phyloP scores from a whole-genome alignment of 2,329 filamentous ascomycete species.

The Chrysoporthe deuterocubensis region DNA sequence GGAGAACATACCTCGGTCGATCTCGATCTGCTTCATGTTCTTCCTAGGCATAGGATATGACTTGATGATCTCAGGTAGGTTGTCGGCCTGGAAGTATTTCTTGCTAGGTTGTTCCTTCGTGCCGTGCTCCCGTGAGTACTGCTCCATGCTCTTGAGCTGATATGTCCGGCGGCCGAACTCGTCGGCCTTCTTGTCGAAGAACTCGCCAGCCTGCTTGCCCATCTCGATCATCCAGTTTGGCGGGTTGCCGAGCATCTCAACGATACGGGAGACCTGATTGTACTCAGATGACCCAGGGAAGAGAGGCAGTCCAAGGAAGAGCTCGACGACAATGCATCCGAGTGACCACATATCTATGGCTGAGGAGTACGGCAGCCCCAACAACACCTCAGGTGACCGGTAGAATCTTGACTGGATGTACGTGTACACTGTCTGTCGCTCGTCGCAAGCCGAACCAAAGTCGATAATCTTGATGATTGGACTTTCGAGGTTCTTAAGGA shows the following conservation, averaged over 20 bases:
- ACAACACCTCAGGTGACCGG: conserved; percentile 89
- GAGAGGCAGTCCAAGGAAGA: conserved; percentile 90
- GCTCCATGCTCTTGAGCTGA: conserved; percentile 94
- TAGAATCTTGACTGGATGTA: conserved; percentile 99
- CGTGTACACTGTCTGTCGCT: conserved; percentile 97
- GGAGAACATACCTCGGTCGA: conserved; percentile 79
- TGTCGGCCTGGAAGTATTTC: conserved; percentile 97
- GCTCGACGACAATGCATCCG: conserved; percentile 95
- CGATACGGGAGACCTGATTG: conserved; percentile 95
- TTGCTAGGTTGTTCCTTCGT: conserved; percentile 99
- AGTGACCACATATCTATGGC: conserved; percentile 99
- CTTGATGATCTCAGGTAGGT: conserved; percentile 94
- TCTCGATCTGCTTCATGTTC: conserved; percentile 97
- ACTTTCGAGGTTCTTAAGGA: conserved; percentile 96
- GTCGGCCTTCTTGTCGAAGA: conserved; percentile 90
- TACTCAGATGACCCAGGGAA: conserved; percentile 99
- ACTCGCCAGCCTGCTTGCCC: conserved; percentile 96
- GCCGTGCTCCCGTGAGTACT: conserved; percentile 92
- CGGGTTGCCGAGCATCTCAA: conserved; percentile 96
- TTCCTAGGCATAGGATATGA: conserved; percentile 98
- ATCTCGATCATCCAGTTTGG: conserved; percentile 99
- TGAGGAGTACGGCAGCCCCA: conserved; percentile 96
- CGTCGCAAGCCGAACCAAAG: conserved; percentile 97
- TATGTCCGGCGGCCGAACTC: conserved; percentile 92
- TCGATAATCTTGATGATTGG: conserved; percentile 99